phyloP scores from a whole-genome alignment of 805 yeast genomes.

The Suhomyces canberraensis region DNA sequence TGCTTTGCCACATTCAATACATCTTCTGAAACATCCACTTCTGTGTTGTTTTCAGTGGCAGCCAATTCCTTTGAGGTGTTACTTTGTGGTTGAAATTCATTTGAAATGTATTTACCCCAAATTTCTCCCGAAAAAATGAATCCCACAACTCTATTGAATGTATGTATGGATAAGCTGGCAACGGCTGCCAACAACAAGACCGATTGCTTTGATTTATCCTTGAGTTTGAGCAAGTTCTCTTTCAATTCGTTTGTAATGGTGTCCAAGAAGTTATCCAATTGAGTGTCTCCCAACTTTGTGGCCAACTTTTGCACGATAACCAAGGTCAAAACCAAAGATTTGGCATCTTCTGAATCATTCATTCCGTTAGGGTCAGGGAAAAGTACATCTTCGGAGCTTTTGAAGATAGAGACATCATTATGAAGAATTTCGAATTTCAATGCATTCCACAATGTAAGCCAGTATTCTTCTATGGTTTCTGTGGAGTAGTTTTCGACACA shows the following conservation, averaged over 20 bases:
- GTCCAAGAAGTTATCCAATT: slow-evolving; percentile 36
- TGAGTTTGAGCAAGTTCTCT: slow-evolving; percentile 47
- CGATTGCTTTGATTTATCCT: slow-evolving; percentile 60
- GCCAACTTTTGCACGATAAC: slow-evolving; percentile 42
- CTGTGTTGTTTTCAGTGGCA: not conserved
- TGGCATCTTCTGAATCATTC: slow-evolving; percentile 35
- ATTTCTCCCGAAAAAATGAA: slow-evolving; percentile 33
- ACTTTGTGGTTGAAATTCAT: slow-evolving; percentile 13
- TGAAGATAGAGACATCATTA: slow-evolving; percentile 46
- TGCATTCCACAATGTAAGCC: slow-evolving; percentile 83
- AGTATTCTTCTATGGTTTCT: slow-evolving; percentile 51
- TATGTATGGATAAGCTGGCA: slow-evolving; percentile 42
- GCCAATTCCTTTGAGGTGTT: not conserved
- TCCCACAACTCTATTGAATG: slow-evolving; percentile 48
- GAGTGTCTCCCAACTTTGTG: slow-evolving; percentile 24
- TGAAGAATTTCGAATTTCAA: slow-evolving; percentile 87
- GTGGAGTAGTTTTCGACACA: slow-evolving; percentile 54
- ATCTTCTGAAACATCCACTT: slow-evolving; percentile 11
- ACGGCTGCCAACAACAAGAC: slow-evolving; percentile 56
- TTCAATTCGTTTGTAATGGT: slow-evolving; percentile 46
- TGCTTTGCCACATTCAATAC: slow-evolving; percentile 52
- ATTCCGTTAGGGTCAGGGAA: slow-evolving; percentile 24
- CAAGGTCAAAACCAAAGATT: slow-evolving; percentile 34
- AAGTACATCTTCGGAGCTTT: slow-evolving; percentile 24
- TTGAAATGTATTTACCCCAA: slow-evolving; percentile 39